Percentiles rank a stretch among this genome's conserved stretches.
Conservation (phyloP, 2,329 filamentous ascomycete species). For the Phaeosphaeria sp. region DNA sequence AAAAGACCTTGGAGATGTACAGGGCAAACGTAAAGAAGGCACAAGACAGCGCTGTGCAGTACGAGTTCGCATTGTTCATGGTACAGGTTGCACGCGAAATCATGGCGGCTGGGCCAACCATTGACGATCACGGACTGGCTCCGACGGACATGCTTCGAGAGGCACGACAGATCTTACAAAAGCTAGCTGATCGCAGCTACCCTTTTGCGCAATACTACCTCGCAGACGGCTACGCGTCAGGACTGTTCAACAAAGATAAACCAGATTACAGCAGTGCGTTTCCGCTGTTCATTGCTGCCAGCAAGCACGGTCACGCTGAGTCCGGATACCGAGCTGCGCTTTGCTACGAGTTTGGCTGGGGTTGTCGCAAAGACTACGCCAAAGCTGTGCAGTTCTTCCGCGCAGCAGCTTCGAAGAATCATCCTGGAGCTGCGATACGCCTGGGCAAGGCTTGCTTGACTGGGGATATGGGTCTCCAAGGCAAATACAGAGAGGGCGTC, state of each 20-base stretch:
- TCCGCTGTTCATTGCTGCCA: constrained; percentile 88
- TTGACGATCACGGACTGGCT: constrained; percentile 53
- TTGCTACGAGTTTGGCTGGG: constrained; percentile 99
- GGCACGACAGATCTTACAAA: constrained; percentile 87
- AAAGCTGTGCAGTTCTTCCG: constrained; percentile 96
- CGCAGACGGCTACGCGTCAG: constrained; percentile 90
- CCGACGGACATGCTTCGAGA: constrained; percentile 76
- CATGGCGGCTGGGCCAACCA: constrained; percentile 33
- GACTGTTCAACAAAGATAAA: constrained; percentile 93
- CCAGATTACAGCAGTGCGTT: constrained; percentile 92
- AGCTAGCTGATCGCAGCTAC: constrained; percentile 84
- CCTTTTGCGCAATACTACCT: constrained; percentile 99
- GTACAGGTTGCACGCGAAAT: constrained; percentile 86
- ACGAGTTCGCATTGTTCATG: constrained; percentile 95
- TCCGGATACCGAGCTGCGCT: constrained; percentile 91
- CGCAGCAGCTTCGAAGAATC: constrained; percentile 87
- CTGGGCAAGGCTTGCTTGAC: constrained; percentile 89
- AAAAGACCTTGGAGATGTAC: constrained; percentile 98
- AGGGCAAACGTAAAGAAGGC: constrained; percentile 97
- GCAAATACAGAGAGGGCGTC: constrained; percentile 86
- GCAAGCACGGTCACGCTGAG: constrained; percentile 96
- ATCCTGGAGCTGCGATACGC: constrained; percentile 92
- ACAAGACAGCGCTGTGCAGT: constrained; percentile 86
- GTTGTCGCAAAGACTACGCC: constrained; percentile 83
- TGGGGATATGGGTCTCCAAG: constrained; percentile 83